Base-by-base conservation (phyloP, 2,329 filamentous ascomycete species). In the Purpureocillium takamizusanense region DNA sequence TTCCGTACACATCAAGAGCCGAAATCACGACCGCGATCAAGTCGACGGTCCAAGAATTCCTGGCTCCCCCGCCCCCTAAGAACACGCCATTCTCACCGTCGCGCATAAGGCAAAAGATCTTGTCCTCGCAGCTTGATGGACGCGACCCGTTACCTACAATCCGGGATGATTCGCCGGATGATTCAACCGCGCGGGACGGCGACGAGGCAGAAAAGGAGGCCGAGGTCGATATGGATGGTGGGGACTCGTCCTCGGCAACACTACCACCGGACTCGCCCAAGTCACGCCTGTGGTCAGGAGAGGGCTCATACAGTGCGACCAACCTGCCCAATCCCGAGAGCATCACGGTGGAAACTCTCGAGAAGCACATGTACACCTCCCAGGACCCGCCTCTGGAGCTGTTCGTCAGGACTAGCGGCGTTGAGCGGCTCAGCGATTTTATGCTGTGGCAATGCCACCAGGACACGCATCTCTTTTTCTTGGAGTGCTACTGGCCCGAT, bases 371-470 rank as follows among this genome's bases (percentile, higher is more conserved):
- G 66, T 92, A 94, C 63, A 97, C 90, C 4, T 77, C 83, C 35
- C 78, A 79, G 38, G 81, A 85, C 45, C 92, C 92, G 13, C 92
- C 92, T 1, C 67, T 97, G 31, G 92, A 98, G 55, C 73, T 98
- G 11, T 80, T 98, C 39, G 75, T 98, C 36, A 79, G 92, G 36
- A 98, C 92, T 4, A 95, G 88, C 45, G 90, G 89, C 21, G 92
- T 98, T 12, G 83, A 89, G 60, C 76, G 92, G 35, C 68, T 98
- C 42, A 95, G 88, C 55, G 92, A 98, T 59, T 98, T 97, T 53
- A 92, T 98, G 89, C 78, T 98, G 27, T 98, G 92, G 92, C 92
- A 98, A 62, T 92, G 86, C 52, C 89, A 97, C 55, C 78, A 95
- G 55, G 73, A 90, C 46, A 95, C 92, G 0, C 84, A 94, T 43